Evolutionary conservation across 495 filamentous ascomycete genomes (phyloP).

Genomic region (Penicillium psychrofluorescens): DNA sequence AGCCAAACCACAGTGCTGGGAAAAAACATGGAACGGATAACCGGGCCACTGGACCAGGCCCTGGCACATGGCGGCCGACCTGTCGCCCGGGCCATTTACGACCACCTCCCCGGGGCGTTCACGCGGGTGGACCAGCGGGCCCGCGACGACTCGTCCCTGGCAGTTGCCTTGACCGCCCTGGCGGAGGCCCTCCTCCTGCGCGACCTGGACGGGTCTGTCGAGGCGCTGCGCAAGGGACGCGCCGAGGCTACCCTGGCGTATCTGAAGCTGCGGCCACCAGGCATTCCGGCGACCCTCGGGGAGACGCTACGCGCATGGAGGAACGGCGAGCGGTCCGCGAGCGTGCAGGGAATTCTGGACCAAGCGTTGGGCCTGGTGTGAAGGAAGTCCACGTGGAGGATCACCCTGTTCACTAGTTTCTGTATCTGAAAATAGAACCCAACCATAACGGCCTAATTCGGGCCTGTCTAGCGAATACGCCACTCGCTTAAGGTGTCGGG

Average conservation of each 20-base stretch:
- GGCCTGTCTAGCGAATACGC: constrained; percentile 11
- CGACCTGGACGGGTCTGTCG: constrained; percentile 32
- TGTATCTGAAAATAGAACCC: background rate
- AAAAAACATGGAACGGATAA: constrained; percentile 24
- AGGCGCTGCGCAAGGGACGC: constrained; percentile 33
- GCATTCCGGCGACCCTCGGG: constrained; percentile 15
- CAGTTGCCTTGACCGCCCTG: constrained; percentile 21
- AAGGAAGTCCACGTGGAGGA: background rate
- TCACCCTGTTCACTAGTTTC: no score
- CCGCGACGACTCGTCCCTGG: constrained; percentile 14
- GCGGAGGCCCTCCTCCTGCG: constrained; percentile 19
- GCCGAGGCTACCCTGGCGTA: constrained; percentile 31
- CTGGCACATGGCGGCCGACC: constrained; percentile 29
- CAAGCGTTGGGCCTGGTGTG: constrained; percentile 20
- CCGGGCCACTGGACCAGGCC: constrained; percentile 23
- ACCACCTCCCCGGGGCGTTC: constrained; percentile 35
- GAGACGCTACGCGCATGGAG: constrained; percentile 25
- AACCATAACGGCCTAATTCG: background rate
- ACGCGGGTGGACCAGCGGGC: constrained; percentile 25
- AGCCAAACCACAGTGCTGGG: constrained; percentile 23
- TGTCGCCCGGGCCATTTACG: constrained; percentile 37
- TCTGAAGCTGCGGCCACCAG: constrained; percentile 24
- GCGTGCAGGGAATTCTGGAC: constrained; percentile 31
- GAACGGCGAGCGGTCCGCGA: constrained; percentile 26
- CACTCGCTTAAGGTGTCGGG: constrained; percentile 26